These are phyloP conservation scores for Knufia fluminis DNA, from an alignment of 2,329 filamentous ascomycete genomes.

Conservation along the genomic window DNA sequence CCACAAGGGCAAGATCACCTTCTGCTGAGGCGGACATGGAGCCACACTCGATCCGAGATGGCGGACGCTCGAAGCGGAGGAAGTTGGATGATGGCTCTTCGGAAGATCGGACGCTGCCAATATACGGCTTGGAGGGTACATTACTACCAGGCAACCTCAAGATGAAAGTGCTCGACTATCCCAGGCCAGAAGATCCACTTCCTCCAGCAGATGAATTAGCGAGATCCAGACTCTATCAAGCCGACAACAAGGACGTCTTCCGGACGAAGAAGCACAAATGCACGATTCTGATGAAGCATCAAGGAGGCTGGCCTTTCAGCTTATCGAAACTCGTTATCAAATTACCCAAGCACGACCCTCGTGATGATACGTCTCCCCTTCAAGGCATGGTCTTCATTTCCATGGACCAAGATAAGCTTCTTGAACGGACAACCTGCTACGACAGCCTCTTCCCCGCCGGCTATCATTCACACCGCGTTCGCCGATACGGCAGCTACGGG, in stretches of 20 bases:
- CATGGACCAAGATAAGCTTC: constrained; percentile 70
- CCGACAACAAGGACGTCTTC: constrained; percentile 75
- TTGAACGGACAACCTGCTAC: constrained; percentile 64
- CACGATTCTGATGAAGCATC: constrained; percentile 76
- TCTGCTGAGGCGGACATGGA: neutral
- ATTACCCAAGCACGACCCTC: constrained; percentile 62
- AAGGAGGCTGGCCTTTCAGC: constrained; percentile 69
- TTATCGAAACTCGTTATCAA: constrained; percentile 82
- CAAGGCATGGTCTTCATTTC: constrained; percentile 88
- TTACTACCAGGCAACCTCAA: constrained; percentile 70
- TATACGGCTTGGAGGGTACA: constrained; percentile 80
- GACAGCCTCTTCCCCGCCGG: constrained; percentile 55
- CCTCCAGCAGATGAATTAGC: neutral
- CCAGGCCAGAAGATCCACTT: neutral
- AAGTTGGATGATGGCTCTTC: constrained; percentile 59
- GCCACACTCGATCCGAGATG: neutral
- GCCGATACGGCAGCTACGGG: constrained; percentile 19
- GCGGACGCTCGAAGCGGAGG: constrained; percentile 52
- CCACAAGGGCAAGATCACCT: neutral
- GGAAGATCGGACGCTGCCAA: constrained; percentile 48
- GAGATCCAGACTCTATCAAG: constrained; percentile 22
- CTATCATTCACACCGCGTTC: constrained; percentile 23
- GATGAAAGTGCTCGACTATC: constrained; percentile 41
- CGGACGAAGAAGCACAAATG: constrained; percentile 81
- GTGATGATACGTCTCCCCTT: constrained; percentile 69